Percentiles rank a stretch among this genome's conserved stretches.
Conservation (phyloP, 2,329 filamentous ascomycete genomes). For the Pseudohalonectria lignicola region DNA sequence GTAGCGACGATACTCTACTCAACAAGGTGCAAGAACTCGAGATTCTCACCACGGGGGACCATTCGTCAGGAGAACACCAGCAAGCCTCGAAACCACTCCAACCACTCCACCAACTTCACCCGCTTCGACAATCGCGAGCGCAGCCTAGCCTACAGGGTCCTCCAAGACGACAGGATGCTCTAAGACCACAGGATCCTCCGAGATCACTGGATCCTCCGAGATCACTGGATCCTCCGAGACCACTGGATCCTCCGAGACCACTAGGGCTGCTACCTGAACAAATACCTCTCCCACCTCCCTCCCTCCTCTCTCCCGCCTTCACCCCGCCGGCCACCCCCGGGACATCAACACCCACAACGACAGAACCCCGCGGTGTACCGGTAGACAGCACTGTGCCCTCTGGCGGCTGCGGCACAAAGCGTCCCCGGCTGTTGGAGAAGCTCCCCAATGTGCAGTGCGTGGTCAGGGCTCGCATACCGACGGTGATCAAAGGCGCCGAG, state of each 20-base stretch:
- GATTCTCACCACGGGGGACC: no score
- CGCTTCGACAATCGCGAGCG: no score
- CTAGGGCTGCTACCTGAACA: no score
- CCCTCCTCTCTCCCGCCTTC: constrained; percentile 79
- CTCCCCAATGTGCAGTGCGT: constrained; percentile 86
- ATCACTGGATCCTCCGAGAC: constrained; percentile 4
- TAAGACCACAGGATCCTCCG: constrained; percentile 4
- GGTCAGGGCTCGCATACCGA: constrained; percentile 90
- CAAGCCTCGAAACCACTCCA: no score
- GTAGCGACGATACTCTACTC: not conserved
- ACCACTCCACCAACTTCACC: no score
- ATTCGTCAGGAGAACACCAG: constrained; percentile 7
- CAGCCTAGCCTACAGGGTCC: no score
- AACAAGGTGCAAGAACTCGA: not conserved
- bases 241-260: constrained; percentile 4
- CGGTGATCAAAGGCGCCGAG: constrained; percentile 60
- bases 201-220: constrained; percentile 4
- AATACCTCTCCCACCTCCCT: constrained; percentile 41
- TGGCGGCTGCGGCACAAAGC: constrained; percentile 50
- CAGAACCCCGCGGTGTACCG: constrained; percentile 38
- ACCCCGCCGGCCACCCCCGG: constrained; percentile 60
- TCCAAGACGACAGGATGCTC: no score
- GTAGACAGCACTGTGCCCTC: constrained; percentile 48
- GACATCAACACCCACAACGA: constrained; percentile 30
- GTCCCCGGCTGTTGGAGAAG: constrained; percentile 60